Percentiles rank a stretch among this genome's conserved stretches.
Conservation (phyloP, 2,329 filamentous ascomycete genomes). For the Emmonsiellopsis sp. region DNA sequence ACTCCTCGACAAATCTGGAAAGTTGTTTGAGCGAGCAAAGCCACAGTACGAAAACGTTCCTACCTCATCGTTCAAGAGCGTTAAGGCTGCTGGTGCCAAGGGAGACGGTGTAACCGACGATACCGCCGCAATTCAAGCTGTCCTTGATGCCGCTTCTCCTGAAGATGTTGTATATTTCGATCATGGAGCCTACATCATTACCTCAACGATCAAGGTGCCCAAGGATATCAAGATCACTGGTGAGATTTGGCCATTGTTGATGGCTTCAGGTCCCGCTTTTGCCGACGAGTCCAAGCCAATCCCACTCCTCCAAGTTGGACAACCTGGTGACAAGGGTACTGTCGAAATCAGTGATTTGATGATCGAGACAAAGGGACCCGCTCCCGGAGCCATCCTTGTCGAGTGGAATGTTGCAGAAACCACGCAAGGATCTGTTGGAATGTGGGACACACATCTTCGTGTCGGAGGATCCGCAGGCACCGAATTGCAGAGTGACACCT, state of each 20-base stretch:
- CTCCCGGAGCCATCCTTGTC: constrained; percentile 80
- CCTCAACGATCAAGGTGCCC: constrained; percentile 50
- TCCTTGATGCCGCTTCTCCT: constrained; percentile 54
- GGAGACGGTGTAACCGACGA: constrained; percentile 86
- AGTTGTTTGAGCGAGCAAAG: constrained; percentile 74
- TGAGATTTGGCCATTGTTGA: constrained; percentile 83
- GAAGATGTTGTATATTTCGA: constrained; percentile 57
- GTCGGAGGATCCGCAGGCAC: constrained; percentile 82
- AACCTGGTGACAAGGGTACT: constrained; percentile 63
- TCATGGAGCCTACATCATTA: constrained; percentile 54
- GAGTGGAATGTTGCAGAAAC: constrained; percentile 74
- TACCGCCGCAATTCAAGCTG: constrained; percentile 69
- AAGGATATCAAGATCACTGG: constrained; percentile 80
- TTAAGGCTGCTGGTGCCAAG: constrained; percentile 72
- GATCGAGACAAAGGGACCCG: constrained; percentile 72
- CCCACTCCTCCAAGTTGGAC: constrained; percentile 77
- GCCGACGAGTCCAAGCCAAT: constrained; percentile 63
- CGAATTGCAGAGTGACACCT: constrained; percentile 67
- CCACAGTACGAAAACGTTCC: constrained; percentile 71
- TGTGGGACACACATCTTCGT: constrained; percentile 96
- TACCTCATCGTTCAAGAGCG: constrained; percentile 65
- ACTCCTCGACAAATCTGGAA: constrained; percentile 56
- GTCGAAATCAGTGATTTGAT: constrained; percentile 86
- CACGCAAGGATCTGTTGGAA: constrained; percentile 58
- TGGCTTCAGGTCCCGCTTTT: constrained; percentile 70